Evolutionary conservation across 768 basidiomycete species (phyloP), one percentile per base, ranked within the genome.

Genomic region (Termitomyces sp.): DNA sequence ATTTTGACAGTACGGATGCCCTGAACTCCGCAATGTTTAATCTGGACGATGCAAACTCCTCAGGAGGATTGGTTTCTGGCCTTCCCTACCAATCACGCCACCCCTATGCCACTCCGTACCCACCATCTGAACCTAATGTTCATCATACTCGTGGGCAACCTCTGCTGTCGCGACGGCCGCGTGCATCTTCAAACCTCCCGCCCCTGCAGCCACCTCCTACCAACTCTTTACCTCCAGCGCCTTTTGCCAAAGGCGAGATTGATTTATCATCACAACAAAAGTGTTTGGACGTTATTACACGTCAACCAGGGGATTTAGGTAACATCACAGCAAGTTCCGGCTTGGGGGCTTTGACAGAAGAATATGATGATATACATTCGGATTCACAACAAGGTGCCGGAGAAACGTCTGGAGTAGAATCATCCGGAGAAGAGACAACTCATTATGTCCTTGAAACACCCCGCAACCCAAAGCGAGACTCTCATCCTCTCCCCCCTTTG

Each of bases 401-500:
- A 39, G 64, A 72, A 46, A 22, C 44, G 4, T 41, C 44, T 30
- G 69, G 63, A 45, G 47, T 61, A 24, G 42, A 44, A 22, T 4
- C 49, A 2, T 31, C 41, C 30, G 69, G 64, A 44, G 47, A 61
- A 22, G 69, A 72, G 24, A 66, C 72, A 47, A 67, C 69, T 42
- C 68, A 70, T 30, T 65, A 68, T 56, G 69, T 71, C 55, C 69
- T 76, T 41, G 79, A 81, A 47, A 77, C 77, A 8, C 75, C 77
- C 33, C 80, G 75, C 37, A 73, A 71, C 37, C 56, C 66, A 34
- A 80, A 76, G 63, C 75, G 74, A 64, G 84, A 85, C 44, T 83
- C 83, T 9, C 88, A 82, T 58, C 89, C 86, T 20, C 74, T 89
- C 13, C 89, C 88, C 18, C 87, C 87, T 46, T 69, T 88, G 50